These are phyloP conservation scores for Aspergillus wentii DNA, from an alignment of 495 filamentous ascomycete species.

Conservation along the genomic window DNA sequence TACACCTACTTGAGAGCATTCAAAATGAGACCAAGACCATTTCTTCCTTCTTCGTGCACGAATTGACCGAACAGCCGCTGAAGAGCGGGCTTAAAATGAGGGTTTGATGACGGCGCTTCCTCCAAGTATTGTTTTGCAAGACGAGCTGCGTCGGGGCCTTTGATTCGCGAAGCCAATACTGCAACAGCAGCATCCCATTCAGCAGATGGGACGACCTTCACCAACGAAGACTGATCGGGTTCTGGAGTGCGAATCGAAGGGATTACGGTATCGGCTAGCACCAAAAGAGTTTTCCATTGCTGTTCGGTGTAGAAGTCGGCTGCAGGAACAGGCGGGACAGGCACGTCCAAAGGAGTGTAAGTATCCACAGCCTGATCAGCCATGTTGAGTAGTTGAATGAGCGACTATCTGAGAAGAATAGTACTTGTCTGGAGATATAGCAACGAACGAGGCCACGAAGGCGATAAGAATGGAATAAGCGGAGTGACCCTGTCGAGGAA, in stretches of 20 bases:
- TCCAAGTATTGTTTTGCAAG: slow-evolving; percentile 40
- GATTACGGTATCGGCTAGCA: slow-evolving; percentile 51
- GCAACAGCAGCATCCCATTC: slow-evolving; percentile 29
- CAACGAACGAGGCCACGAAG: too few species aligned
- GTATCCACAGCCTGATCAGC: slow-evolving; percentile 12
- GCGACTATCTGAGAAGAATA: too few species aligned
- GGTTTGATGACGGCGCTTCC: slow-evolving; percentile 45
- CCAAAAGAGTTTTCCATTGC: slow-evolving; percentile 54
- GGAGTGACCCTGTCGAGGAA: too few species aligned
- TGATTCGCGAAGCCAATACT: slow-evolving; percentile 22
- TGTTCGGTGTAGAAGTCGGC: slow-evolving; percentile 36
- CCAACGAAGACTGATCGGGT: slow-evolving; percentile 14
- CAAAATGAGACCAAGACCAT: slow-evolving; percentile 8
- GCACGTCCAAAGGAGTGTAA: slow-evolving; percentile 37
- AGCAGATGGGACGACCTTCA: slow-evolving; percentile 30
- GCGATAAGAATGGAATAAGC: too few species aligned
- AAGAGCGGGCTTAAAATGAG: slow-evolving; percentile 38
- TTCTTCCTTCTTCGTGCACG: slow-evolving; percentile 42
- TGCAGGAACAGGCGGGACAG: slow-evolving; percentile 34
- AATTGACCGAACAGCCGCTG: slow-evolving; percentile 38
- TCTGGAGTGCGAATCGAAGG: slow-evolving; percentile 40
- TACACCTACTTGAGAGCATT: slow-evolving; percentile 36
- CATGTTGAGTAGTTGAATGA: too few species aligned
- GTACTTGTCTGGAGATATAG: too few species aligned
- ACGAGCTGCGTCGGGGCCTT: slow-evolving; percentile 21